Percentiles rank a stretch among this genome's conserved stretches.
These are phyloP conservation scores for Candida piceae DNA, from an alignment of 805 yeast species.

Conservation along the genomic window DNA sequence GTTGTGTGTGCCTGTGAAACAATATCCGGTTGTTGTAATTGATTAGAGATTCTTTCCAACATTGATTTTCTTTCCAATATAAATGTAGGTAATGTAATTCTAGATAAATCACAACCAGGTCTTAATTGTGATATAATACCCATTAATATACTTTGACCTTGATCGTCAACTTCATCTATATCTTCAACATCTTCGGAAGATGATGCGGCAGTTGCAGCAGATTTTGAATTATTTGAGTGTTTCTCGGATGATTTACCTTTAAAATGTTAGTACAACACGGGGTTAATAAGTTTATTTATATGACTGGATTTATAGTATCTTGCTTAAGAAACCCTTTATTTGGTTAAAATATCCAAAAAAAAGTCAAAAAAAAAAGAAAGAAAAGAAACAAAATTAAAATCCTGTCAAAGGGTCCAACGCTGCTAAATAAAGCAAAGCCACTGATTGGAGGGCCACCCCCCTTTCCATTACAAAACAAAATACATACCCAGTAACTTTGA, in stretches of 20 bases:
- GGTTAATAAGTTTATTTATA: too few species aligned
- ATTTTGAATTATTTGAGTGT: background rate
- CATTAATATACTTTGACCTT: constrained; percentile 80
- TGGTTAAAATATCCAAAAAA: too few species aligned
- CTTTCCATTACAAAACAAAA: too few species aligned
- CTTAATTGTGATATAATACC: constrained; percentile 88
- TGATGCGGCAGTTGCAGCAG: background rate
- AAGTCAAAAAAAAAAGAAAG: too few species aligned
- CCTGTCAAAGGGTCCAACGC: too few species aligned
- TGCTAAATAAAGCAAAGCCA: too few species aligned
- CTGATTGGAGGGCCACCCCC: too few species aligned
- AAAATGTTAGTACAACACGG: constrained; percentile 4
- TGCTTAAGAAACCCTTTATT: too few species aligned
- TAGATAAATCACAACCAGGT: constrained; percentile 85
- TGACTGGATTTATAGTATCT: too few species aligned
- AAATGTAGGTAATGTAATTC: constrained; percentile 93
- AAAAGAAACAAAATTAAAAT: too few species aligned
- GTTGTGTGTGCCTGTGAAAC: constrained; percentile 62
- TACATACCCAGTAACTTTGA: constrained; percentile 24
- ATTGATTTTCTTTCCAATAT: constrained; percentile 91
- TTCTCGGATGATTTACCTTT: constrained; percentile 9
- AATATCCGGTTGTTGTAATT: constrained; percentile 72
- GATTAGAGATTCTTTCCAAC: constrained; percentile 93
- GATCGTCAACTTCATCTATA: constrained; percentile 87
- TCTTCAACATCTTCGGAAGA: constrained; percentile 49